Percentiles rank a stretch among this genome's conserved stretches.
These are phyloP conservation scores for Pezicula neosporulosa DNA, from an alignment of 2,329 filamentous ascomycete genomes.

Conservation along the genomic window DNA sequence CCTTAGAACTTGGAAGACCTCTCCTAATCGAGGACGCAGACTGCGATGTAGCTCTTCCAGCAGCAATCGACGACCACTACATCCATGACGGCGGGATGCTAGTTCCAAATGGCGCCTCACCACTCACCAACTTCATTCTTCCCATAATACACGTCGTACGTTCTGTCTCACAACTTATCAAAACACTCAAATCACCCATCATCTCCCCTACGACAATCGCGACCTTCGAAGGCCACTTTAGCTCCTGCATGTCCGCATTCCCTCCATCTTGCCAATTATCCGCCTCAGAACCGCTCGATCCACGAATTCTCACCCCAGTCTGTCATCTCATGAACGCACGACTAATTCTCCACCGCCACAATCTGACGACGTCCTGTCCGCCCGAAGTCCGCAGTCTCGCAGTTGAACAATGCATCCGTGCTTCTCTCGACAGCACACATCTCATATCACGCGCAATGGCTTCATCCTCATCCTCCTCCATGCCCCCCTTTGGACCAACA, in stretches of 20 bases:
- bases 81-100: slow-evolving; percentile 57
- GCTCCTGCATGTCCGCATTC: slow-evolving; percentile 69
- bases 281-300: slow-evolving; percentile 65
- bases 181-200: slow-evolving; percentile 63
- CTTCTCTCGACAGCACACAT: slow-evolving; percentile 74
- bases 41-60: slow-evolving; percentile 79
- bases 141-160: slow-evolving; percentile 80
- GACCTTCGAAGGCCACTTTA: slow-evolving; percentile 80
- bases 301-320: slow-evolving; percentile 70
- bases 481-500: slow-evolving; percentile 27
- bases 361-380: slow-evolving; percentile 71
- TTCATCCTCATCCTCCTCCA: slow-evolving; percentile 29
- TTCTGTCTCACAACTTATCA: slow-evolving; percentile 69
- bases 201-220: slow-evolving; percentile 66
- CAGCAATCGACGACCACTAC: slow-evolving; percentile 76
- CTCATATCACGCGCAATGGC: slow-evolving; percentile 67
- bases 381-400: slow-evolving; percentile 64
- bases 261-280: slow-evolving; percentile 70
- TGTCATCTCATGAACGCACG: slow-evolving; percentile 78
- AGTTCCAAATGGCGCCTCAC: slow-evolving; percentile 46
- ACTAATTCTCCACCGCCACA: slow-evolving; percentile 85
- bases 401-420: slow-evolving; percentile 71
- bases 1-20: slow-evolving; percentile 77
- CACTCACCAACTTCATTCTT: slow-evolving; percentile 68
- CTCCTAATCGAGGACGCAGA: slow-evolving; percentile 83